phyloP scores from a whole-genome alignment of 169 alveolate species.

The Besnoitia besnoiti region DNA sequence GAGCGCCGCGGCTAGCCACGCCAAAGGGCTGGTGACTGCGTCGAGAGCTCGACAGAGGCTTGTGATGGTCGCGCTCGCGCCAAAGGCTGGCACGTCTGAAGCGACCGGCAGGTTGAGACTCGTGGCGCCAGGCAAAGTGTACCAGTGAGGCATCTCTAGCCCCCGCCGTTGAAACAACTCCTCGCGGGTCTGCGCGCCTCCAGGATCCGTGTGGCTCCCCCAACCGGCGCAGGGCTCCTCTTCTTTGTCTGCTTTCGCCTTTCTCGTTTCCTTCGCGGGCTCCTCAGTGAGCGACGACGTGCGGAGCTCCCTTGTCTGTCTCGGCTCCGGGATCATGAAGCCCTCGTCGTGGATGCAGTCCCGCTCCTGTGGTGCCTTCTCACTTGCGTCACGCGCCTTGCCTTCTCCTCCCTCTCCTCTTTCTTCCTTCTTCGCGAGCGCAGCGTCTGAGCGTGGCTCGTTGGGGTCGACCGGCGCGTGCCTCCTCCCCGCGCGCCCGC shows the following conservation, averaged over 20 bases:
- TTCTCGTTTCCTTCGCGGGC: background rate
- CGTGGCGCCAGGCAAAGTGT: background rate
- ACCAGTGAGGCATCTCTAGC: background rate
- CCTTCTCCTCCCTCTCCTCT: background rate
- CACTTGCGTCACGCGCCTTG: background rate
- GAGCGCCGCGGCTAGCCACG: background rate
- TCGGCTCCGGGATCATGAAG: no score
- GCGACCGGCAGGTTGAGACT: slow-evolving; percentile 25
- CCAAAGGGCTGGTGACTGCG: background rate
- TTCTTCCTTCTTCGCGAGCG: background rate
- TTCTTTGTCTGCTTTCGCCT: background rate
- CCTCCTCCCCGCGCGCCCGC: background rate
- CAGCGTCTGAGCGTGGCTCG: background rate
- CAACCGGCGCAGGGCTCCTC: no score
- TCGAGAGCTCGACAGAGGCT: background rate
- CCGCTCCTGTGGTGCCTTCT: no score
- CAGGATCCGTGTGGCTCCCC: background rate
- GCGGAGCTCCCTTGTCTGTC: no score
- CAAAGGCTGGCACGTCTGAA: slow-evolving; percentile 4
- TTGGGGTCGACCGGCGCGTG: no score
- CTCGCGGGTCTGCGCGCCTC: background rate
- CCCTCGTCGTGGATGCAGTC: no score
- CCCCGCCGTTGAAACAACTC: background rate
- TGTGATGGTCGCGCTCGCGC: background rate
- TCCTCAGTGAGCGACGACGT: no score